A percentile compares a stretch with the other conserved stretches of the same genome.
phyloP scores from a whole-genome alignment of 768 basidiomycete species.

The Podaxis carcinomalis region DNA sequence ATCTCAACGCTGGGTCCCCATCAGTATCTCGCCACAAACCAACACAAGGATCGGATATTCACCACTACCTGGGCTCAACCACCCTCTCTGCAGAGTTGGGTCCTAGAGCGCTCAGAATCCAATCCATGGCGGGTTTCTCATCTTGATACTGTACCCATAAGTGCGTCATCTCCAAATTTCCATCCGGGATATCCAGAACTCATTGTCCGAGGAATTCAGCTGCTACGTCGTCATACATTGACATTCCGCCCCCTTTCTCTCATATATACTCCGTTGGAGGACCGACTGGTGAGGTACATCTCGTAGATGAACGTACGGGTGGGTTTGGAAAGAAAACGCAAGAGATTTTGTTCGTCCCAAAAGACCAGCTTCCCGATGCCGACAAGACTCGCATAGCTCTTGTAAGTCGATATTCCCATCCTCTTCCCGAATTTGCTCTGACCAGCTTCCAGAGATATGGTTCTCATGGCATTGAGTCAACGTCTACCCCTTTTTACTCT shows the following conservation, averaged over 20 bases:
- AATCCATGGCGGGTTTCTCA: constrained; percentile 28
- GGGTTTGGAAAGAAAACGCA: constrained; percentile 41
- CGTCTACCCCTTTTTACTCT: constrained; percentile 22
- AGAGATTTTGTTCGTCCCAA: constrained; percentile 41
- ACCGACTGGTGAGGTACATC: constrained; percentile 46
- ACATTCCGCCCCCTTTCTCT: constrained; percentile 42
- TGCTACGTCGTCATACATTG: constrained; percentile 52
- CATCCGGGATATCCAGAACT: not conserved
- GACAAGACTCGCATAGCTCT: constrained; percentile 50
- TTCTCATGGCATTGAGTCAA: constrained; percentile 48
- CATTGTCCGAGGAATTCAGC: constrained; percentile 23
- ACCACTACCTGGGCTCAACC: constrained; percentile 50
- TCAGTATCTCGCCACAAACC: constrained; percentile 42
- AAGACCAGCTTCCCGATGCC: constrained; percentile 34
- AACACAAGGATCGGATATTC: constrained; percentile 33
- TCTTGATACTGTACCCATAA: constrained; percentile 42
- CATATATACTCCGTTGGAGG: constrained; percentile 48
- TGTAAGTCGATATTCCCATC: constrained; percentile 22
- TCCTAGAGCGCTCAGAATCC: constrained; percentile 23
- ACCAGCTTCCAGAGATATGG: constrained; percentile 36
- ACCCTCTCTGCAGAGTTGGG: constrained; percentile 44
- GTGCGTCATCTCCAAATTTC: constrained; percentile 21
- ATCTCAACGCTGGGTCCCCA: constrained; percentile 46
- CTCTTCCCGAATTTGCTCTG: not conserved
- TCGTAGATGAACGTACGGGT: constrained; percentile 28